Evolutionary conservation across 2,329 filamentous ascomycete species (phyloP).

Genomic region (Phaeoacremonium minimum): DNA sequence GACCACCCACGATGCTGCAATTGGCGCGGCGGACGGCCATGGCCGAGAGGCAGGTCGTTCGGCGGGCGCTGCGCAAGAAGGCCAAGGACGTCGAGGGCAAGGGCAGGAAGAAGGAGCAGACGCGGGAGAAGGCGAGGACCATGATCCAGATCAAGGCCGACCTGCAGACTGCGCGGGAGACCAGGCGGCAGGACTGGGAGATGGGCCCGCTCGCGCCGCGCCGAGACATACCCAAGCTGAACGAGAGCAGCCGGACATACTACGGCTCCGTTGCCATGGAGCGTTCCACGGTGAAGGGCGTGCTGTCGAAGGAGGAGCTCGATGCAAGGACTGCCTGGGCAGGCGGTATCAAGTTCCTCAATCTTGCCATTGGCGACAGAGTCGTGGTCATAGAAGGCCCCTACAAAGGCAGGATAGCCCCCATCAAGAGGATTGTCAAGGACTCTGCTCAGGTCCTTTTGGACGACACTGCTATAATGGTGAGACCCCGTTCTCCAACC

Average conservation of each 20-base stretch:
- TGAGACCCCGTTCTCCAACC: not conserved
- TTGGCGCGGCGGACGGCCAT: constrained; percentile 62
- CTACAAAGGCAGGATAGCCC: constrained; percentile 80
- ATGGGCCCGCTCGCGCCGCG: constrained; percentile 75
- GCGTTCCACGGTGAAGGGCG: constrained; percentile 18
- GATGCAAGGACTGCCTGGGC: constrained; percentile 48
- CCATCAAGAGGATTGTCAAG: constrained; percentile 53
- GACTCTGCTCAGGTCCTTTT: constrained; percentile 56
- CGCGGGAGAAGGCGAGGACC: constrained; percentile 3
- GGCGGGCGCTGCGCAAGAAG: constrained; percentile 30
- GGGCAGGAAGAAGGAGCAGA: constrained; percentile 23
- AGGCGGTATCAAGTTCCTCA: constrained; percentile 52
- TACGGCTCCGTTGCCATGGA: constrained; percentile 21
- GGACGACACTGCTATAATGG: constrained; percentile 30
- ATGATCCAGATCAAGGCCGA: constrained; percentile 1
- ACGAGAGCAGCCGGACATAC: constrained; percentile 56
- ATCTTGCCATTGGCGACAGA: constrained; percentile 66
- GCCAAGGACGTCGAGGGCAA: constrained; percentile 18
- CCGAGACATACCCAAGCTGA: constrained; percentile 59
- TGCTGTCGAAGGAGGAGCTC: constrained; percentile 30
- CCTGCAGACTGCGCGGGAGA: constrained; percentile 4
- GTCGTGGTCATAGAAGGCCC: constrained; percentile 76
- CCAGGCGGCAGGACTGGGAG: constrained; percentile 70
- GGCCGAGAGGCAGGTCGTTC: constrained; percentile 60
- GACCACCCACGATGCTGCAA: constrained; percentile 57